Percentiles rank a stretch among this genome's conserved stretches.
phyloP scores from a whole-genome alignment of 768 basidiomycete species.

The Amanita rimosa region DNA sequence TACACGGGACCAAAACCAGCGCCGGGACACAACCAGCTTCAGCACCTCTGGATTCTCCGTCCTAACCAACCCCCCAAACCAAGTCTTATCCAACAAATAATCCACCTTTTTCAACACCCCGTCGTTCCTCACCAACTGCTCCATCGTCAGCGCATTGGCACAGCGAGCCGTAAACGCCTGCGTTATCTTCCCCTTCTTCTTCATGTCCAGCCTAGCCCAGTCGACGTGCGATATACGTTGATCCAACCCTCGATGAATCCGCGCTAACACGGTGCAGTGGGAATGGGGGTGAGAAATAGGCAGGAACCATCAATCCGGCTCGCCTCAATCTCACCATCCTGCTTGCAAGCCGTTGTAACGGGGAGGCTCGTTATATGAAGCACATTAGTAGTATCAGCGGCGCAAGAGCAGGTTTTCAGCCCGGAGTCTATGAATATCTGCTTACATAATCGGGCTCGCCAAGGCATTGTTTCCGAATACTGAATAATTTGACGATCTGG shows the following conservation, averaged over 20 bases:
- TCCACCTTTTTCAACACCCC: slow-evolving; percentile 10
- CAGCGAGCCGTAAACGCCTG: slow-evolving; percentile 8
- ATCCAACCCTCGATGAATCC: slow-evolving; percentile 6
- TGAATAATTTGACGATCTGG: too few species aligned
- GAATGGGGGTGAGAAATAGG: too few species aligned
- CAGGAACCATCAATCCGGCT: too few species aligned
- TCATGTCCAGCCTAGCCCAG: slow-evolving; percentile 2
- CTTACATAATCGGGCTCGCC: too few species aligned
- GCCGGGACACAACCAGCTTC: slow-evolving; percentile 7
- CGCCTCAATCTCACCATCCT: too few species aligned
- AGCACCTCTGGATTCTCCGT: slow-evolving; percentile 3
- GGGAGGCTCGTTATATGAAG: too few species aligned
- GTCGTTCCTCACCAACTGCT: slow-evolving; percentile 3
- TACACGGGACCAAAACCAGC: neutral
- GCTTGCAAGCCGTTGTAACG: too few species aligned
- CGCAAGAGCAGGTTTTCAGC: too few species aligned
- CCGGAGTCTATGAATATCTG: too few species aligned
- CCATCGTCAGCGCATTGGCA: neutral
- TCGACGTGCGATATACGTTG: slow-evolving; percentile 7
- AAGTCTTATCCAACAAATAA: slow-evolving; percentile 7
- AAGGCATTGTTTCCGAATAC: too few species aligned
- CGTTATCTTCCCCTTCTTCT: neutral
- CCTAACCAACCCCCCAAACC: slow-evolving; percentile 8
- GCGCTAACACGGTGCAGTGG: slow-evolving; percentile 5
- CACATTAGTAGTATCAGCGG: too few species aligned